Evolutionary conservation across 306 rosid species (phyloP), one percentile per base, ranked within the genome.

Genomic region (Astragalus membranaceus): DNA sequence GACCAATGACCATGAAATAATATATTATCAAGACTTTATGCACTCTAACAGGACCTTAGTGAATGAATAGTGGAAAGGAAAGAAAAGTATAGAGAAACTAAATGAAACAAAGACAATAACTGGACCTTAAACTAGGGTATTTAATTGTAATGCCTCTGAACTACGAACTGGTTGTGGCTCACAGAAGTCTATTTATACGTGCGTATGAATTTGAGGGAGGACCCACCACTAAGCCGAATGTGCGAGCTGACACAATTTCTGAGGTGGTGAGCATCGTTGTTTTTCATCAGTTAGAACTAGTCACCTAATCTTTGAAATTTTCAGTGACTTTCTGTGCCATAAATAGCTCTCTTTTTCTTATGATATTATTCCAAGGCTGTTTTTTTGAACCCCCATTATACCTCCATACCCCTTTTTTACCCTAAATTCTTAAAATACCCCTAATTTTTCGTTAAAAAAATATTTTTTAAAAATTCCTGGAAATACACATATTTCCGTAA

Each of bases 211-310:
- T 33, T 62, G 69, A 6, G 35, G 39, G 51, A 35, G 75, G 77
- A 37, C 80, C 79, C 82, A 56, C 84, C 80, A 78, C 80, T 54
- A 26, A 5, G 35, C 43, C 7, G 16, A 68, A 43, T 15, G 69
- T 73, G 82, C 74, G 69, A 76, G 57, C 51, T 76, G 80, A 82
- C 64, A 6, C 7, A 55, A 49, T 30, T 60, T 73, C 68, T 57
- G 79, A 73, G 74, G 80, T 62, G 81, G 69, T 6, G 47, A 79
- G 80, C 78, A 76, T 79, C 13, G 8, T 59, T 17, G 15, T 30
- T 76, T 74, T 68, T 43, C 43, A n/a, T 43, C 36, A n/a, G 44
- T 13, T 36, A 49, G 9, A 35, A 67, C 13, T 76, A 16, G 3
- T 26, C 58, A 15, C 10, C 60, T 5, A 13, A 32, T 20, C 42